Base-by-base conservation (phyloP, 768 basidiomycete genomes). In the Pleurotus tuoliensis region DNA sequence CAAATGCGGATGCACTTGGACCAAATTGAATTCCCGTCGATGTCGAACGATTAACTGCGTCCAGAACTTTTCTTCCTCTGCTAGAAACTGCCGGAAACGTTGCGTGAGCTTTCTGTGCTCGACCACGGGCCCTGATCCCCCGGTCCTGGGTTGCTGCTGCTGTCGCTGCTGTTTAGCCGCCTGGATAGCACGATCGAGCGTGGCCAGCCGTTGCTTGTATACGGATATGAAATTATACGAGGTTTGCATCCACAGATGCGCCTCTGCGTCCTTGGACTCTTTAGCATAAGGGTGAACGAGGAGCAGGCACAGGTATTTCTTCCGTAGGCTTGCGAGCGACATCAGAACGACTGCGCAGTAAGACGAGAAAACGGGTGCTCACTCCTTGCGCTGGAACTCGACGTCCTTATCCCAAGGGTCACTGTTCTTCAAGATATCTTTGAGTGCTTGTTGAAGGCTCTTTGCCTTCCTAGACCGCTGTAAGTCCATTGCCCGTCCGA, bases 21-120 rank as follows among this genome's bases (percentile, higher is more conserved):
- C 75, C n/a, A 94, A 76, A 4, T 71, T 79, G 59, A 90, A 93
- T 7, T 86, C 78, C 56, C 86, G 82, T 46, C 86, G 85, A 60
- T 94, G 76, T 37, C 94, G 83, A 47, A 85, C 73, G 45, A 94
- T 77, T 16, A 98, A 79, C 58, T 86, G 82, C 25, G 80, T 83
- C 89, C 94, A 99, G 70, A 96, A 97, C 63, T 86, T 88, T 67
- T 95, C 92, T 69, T 99, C 96, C 30, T 89, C 86, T 0, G 86
- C 80, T 12, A 99, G 82, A 67, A 94, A 97, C 63, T 93, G 87
- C 37, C 90, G 81, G 74, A 99, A 98, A 41, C 92, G 84, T 47
- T 92, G 88, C 13, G 94, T 71, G 27, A 94, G 80, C 67, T 92
- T 96, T 62, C 93, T 86, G 60, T 92, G 76, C 66, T 96, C 94